Base-by-base conservation (phyloP, 768 basidiomycete species). In the Lanmaoa pseudosensibilis region DNA sequence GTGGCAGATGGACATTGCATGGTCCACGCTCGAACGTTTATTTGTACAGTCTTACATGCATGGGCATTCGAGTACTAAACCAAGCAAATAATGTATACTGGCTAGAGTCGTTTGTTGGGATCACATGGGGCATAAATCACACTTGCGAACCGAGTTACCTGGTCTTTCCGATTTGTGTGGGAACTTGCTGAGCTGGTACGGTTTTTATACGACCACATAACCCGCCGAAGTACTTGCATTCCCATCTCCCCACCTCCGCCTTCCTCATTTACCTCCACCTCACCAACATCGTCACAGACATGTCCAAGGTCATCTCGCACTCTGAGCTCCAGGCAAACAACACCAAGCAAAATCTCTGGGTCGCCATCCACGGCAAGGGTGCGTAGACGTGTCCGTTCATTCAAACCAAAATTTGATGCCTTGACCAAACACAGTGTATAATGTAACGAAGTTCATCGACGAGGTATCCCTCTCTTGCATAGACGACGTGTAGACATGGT, bases 371-470 rank as follows among this genome's bases (percentile, higher is more conserved):
- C 74, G 85, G 83, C 69, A 95, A 96, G 71, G 92, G 94, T 92
- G 19, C 46, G 71, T 60, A 44, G 15, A 38, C 41, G 19, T 43
- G 32, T 34, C 13, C 32, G 9, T 45, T 36, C 39, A 30, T 44
- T 13, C 45, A 19, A 21, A 23, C 46, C 21, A 45, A 51, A 51
- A 39, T 33, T 50, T 61, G 25, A 57, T 30, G 4, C 46, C 40
- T 19, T 19, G 36, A 36, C 47, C 54, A 53, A 60, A 39, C 58
- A 40, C 73, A 96, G 96, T 98, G 52, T 98, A 98, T 79, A 83
- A 96, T 75, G 87, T 88, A 61, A 86, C 93, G 38, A 89, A 90
- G 70, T 98, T 98, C 83, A 78, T 94, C 66, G 95, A 98, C 77
- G 95, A 96, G 85, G 93, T 92, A 70, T 55, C 76, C 68, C 34